phyloP scores from a whole-genome alignment of 805 yeast genomes.

The Groenewaldozyma salmanticensis region DNA sequence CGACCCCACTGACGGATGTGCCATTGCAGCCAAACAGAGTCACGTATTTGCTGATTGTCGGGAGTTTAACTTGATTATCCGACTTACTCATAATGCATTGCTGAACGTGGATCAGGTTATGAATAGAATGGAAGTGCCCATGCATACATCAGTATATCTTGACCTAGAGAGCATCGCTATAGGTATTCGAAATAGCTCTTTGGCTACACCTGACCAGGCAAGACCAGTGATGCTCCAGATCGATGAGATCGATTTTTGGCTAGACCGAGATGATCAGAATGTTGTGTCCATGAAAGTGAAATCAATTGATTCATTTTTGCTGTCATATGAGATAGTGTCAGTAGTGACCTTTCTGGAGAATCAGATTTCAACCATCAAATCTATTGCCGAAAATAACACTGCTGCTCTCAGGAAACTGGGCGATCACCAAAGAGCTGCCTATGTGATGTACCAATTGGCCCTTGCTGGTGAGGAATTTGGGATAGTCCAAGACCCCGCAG shows the following conservation, averaged over 20 bases:
- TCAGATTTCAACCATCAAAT: constrained; percentile 12
- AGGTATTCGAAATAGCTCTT: constrained; percentile 15
- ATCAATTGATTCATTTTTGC: constrained; percentile 24
- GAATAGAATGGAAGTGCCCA: constrained; percentile 9
- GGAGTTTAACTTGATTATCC: constrained; percentile 12
- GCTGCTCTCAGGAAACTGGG: not conserved
- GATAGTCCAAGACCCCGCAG: constrained; percentile 78
- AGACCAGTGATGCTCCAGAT: constrained; percentile 23
- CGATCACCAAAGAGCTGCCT: constrained; percentile 7
- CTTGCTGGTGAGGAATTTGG: constrained; percentile 40
- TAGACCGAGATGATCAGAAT: constrained; percentile 15
- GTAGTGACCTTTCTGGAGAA: constrained; percentile 14
- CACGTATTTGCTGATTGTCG: constrained; percentile 14
- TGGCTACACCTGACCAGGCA: constrained; percentile 1
- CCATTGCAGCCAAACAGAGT: constrained; percentile 5
- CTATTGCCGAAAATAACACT: not conserved
- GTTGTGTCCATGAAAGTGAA: constrained; percentile 21
- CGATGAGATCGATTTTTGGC: constrained; percentile 28
- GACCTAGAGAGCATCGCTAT: constrained; percentile 15
- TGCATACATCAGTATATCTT: constrained; percentile 11
- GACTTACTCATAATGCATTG: constrained; percentile 7
- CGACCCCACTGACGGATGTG: not conserved
- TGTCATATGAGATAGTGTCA: constrained; percentile 30
- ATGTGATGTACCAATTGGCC: constrained; percentile 35
- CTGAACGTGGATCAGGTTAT: constrained; percentile 14